A percentile compares a stretch with the other conserved stretches of the same genome.
These are phyloP conservation scores for Martiniozyma asiatica DNA, from an alignment of 1,139 yeast species.

Conservation along the genomic window DNA sequence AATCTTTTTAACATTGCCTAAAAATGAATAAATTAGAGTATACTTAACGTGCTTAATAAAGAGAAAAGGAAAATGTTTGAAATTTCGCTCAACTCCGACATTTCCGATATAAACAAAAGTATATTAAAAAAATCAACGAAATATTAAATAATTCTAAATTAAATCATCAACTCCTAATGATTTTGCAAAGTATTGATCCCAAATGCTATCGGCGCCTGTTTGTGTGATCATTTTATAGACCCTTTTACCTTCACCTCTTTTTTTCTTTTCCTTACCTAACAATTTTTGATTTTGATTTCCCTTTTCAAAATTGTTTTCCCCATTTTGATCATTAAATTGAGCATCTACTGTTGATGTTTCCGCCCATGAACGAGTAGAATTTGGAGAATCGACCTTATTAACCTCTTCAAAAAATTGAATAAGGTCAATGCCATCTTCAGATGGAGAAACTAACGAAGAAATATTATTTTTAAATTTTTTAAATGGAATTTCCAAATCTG, in stretches of 20 bases:
- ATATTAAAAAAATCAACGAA: background rate
- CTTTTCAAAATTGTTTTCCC: background rate
- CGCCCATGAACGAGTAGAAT: no score
- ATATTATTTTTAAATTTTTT: constrained; percentile 11
- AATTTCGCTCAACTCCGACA: no score
- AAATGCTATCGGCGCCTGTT: constrained; percentile 57
- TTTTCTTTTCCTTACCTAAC: constrained; percentile 2
- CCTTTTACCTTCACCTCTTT: constrained; percentile 36
- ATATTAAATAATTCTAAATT: background rate
- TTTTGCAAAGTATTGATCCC: constrained; percentile 62
- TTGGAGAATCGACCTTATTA: constrained; percentile 14
- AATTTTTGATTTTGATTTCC: background rate
- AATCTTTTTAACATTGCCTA: no score
- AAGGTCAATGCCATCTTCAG: constrained; percentile 24
- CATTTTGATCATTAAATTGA: background rate
- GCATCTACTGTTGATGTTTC: no score
- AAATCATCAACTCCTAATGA: constrained; percentile 12
- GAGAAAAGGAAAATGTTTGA: no score
- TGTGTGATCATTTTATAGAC: constrained; percentile 53
- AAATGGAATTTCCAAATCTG: constrained; percentile 11
- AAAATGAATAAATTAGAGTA: no score
- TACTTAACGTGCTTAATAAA: no score
- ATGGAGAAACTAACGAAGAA: background rate
- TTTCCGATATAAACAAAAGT: no score
- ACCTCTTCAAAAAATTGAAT: constrained; percentile 33